Conservation (phyloP, 2,329 filamentous ascomycete genomes). For the Diaporthe citri region DNA sequence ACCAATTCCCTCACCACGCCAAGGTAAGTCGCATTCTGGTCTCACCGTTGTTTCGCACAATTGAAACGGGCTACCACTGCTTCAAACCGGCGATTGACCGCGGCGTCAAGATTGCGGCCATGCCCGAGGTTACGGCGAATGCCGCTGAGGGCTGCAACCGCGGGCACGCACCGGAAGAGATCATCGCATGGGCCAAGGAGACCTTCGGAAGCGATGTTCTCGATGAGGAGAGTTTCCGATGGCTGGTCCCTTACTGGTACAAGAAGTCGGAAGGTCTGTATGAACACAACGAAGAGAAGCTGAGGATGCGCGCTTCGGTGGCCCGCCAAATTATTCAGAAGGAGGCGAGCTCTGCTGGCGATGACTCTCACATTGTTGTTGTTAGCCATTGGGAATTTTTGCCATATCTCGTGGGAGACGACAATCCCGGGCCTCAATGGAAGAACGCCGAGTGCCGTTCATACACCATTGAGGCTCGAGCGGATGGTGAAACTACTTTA, state of each 20-base stretch:
- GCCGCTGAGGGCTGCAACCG: not conserved
- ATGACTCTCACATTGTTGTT: not conserved
- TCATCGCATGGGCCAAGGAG: not conserved
- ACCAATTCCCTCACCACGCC: not conserved
- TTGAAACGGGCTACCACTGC: not conserved
- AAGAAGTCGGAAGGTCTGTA: not conserved
- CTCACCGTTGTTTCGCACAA: slow-evolving; percentile 4
- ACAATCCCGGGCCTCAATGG: not conserved
- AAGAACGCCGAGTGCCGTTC: not conserved
- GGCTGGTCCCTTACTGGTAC: not conserved
- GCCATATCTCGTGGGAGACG: not conserved
- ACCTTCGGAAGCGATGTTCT: not conserved
- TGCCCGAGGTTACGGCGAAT: not conserved
- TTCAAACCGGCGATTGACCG: slow-evolving; percentile 9
- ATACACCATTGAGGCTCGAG: not conserved
- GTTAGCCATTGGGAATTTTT: not conserved
- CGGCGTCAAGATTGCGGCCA: not conserved
- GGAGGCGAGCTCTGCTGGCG: not conserved
- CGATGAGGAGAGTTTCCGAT: not conserved
- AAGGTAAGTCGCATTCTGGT: slow-evolving; percentile 9
- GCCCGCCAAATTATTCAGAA: not conserved
- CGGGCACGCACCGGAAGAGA: not conserved
- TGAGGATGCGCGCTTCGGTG: not conserved
- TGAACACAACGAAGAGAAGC: not conserved
- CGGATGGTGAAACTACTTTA: not conserved